Conservation (phyloP, 2,329 filamentous ascomycete species). For the Aspergillus quadricinctus region DNA sequence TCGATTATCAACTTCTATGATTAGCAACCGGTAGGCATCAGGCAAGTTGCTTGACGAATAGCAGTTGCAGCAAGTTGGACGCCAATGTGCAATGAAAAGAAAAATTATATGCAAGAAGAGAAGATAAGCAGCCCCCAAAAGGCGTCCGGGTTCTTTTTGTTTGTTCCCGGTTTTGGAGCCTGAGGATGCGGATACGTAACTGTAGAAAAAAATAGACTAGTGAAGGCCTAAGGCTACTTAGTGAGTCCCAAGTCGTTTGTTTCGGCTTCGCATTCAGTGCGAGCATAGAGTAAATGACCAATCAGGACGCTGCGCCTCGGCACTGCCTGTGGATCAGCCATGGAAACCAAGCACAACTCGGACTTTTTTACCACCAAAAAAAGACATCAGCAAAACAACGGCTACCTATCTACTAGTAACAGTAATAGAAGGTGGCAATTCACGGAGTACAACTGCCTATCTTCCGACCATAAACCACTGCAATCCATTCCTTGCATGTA, state of each 20-base stretch:
- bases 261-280: neutral
- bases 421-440: neutral
- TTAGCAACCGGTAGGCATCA: neutral
- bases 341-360: neutral
- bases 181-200: neutral
- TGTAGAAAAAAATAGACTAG: neutral
- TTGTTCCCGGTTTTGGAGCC: neutral
- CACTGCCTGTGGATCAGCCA: neutral
- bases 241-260: neutral
- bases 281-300: neutral
- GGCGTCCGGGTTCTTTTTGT: neutral
- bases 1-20: neutral
- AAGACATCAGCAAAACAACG: neutral
- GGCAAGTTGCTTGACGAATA: neutral
- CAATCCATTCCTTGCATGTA: neutral
- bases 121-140: neutral
- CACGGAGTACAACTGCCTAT: neutral
- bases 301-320: neutral
- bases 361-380: neutral
- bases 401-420: neutral
- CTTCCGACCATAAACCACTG: no score
- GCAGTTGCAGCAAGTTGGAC: neutral
- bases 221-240: neutral
- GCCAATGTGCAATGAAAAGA: neutral
- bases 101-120: neutral